Evolutionary conservation across 805 yeast genomes (phyloP).

Genomic region (Yamadazyma philogaea): DNA sequence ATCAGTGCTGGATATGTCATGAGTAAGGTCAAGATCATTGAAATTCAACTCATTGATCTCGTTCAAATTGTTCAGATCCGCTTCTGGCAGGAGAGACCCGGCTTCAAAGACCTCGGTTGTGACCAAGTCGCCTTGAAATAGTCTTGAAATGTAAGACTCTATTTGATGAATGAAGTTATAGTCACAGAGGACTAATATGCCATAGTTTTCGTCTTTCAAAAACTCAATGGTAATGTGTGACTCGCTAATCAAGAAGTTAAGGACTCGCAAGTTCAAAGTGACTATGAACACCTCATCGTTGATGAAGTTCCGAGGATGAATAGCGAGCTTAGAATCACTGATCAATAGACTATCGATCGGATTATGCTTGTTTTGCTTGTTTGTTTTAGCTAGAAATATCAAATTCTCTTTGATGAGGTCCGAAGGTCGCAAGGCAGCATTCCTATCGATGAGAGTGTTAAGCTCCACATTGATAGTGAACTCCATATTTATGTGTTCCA

Average conservation of each 20-base stretch:
- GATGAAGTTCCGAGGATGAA: constrained; percentile 9
- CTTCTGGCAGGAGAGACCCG: background rate
- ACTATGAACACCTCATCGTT: constrained; percentile 34
- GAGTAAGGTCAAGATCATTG: constrained; percentile 7
- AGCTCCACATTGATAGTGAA: constrained; percentile 32
- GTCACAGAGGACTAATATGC: constrained; percentile 27
- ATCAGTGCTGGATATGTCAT: constrained; percentile 16
- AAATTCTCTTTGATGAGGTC: constrained; percentile 33
- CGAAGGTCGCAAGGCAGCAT: constrained; percentile 26
- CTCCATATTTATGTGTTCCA: constrained; percentile 13
- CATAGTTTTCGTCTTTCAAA: constrained; percentile 29
- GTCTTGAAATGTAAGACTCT: constrained; percentile 23
- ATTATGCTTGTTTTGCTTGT: constrained; percentile 3
- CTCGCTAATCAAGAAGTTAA: constrained; percentile 19
- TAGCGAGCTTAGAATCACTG: constrained; percentile 4
- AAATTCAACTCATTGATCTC: constrained; percentile 1
- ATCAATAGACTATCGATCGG: constrained; percentile 5
- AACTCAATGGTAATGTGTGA: constrained; percentile 21
- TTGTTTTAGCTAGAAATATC: constrained; percentile 29
- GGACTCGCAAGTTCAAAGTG: constrained; percentile 22
- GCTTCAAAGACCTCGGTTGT: background rate
- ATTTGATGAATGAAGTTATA: constrained; percentile 23
- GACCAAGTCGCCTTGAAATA: constrained; percentile 6
- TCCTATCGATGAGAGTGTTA: constrained; percentile 32
- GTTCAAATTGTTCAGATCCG: background rate